Percentiles rank a stretch among this genome's conserved stretches.
Conservation (phyloP, 106 monocot species). For the Acanthochlamys bracteata region DNA sequence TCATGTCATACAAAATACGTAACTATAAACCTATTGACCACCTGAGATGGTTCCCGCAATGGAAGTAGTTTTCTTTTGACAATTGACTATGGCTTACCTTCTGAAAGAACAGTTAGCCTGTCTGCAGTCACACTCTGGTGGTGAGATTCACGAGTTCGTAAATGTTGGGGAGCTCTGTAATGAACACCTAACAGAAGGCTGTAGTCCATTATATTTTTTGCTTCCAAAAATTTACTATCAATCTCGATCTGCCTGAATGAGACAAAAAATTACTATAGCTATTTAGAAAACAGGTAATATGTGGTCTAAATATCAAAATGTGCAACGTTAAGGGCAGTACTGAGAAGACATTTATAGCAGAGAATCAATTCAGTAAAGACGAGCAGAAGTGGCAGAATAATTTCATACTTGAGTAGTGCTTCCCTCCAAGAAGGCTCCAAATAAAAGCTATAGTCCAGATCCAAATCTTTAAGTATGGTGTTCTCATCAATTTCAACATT, state of each 20-base stretch:
- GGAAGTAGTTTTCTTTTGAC: no score
- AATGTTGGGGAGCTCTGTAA: slow-evolving; percentile 82
- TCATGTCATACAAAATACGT: no score
- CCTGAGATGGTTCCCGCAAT: no score
- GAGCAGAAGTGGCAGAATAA: no score
- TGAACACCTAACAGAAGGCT: slow-evolving; percentile 89
- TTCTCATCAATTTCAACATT: slow-evolving; percentile 58
- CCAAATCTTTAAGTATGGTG: slow-evolving; percentile 89
- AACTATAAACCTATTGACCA: no score
- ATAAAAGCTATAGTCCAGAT: slow-evolving; percentile 78
- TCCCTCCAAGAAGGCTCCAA: slow-evolving; percentile 92
- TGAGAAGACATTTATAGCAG: no score
- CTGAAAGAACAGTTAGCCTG: slow-evolving; percentile 52
- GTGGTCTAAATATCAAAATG: no score
- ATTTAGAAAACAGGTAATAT: no score
- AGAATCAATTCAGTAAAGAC: no score
- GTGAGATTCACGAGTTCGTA: slow-evolving; percentile 24
- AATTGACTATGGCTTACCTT: no score
- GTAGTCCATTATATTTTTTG: slow-evolving; percentile 88
- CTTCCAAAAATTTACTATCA: slow-evolving; percentile 81
- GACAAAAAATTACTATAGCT: slow-evolving; percentile 3
- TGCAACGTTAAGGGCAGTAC: no score
- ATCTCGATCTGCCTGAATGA: slow-evolving; percentile 84
- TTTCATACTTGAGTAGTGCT: no score
- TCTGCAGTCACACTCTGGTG: slow-evolving; percentile 29